A percentile compares a stretch with the other conserved stretches of the same genome.
Evolutionary conservation across 2,329 filamentous ascomycete species (phyloP).

Genomic region (Botrytis fragariae): DNA sequence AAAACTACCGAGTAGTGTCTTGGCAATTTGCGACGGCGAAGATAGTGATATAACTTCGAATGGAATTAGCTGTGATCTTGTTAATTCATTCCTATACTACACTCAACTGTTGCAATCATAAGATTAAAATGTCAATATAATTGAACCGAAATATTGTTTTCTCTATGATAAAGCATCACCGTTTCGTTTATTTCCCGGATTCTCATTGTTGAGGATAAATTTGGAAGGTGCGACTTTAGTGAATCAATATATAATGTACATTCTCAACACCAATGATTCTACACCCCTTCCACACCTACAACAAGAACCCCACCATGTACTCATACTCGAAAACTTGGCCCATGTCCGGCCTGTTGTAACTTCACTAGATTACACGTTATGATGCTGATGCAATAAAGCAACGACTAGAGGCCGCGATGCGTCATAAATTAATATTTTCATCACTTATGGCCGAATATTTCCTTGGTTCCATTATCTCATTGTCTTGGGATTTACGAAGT

Average conservation of each 20-base stretch:
- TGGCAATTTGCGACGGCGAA: neutral
- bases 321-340: neutral
- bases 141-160: neutral
- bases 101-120: neutral
- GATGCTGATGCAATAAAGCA: neutral
- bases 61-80: rapidly evolving
- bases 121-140: neutral
- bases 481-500: neutral
- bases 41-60: neutral
- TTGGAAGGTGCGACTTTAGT: neutral
- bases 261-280: neutral
- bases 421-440: neutral
- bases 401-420: neutral
- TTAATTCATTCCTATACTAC: neutral
- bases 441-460: neutral
- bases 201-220: neutral
- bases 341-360: neutral
- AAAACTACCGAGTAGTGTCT: neutral
- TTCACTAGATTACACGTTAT: neutral
- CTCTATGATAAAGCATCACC: neutral
- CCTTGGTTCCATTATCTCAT: neutral
- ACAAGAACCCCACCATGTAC: neutral
- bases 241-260: neutral
- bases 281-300: neutral
- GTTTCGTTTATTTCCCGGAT: neutral